These are phyloP conservation scores for Lentinus tigrinus DNA, from an alignment of 768 basidiomycete genomes.

Conservation along the genomic window DNA sequence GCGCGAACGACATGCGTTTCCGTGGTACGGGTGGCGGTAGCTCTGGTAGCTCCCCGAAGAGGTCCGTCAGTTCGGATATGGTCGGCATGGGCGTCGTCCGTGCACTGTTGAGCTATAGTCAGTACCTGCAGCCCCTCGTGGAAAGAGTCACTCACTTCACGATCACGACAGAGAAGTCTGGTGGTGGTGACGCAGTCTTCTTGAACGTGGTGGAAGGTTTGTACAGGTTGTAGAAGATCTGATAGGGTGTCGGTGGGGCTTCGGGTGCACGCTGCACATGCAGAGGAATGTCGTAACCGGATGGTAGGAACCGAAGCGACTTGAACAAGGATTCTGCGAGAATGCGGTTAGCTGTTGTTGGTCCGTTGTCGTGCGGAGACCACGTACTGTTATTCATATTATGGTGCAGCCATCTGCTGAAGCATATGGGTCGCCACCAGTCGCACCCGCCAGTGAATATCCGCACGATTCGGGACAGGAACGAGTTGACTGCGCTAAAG, in stretches of 20 bases:
- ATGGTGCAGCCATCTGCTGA: conserved; percentile 47
- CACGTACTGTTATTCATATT: conserved; percentile 54
- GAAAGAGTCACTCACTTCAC: conserved; percentile 61
- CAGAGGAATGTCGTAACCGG: conserved; percentile 56
- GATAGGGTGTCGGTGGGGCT: conserved; percentile 54
- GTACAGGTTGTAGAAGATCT: conserved; percentile 87
- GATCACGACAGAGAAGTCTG: conserved; percentile 86
- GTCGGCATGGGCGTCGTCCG: conserved; percentile 81
- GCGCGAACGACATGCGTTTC: conserved; percentile 27
- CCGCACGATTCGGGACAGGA: conserved; percentile 30
- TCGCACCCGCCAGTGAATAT: conserved; percentile 38
- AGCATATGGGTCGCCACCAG: conserved; percentile 67
- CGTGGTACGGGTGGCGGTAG: conserved; percentile 63
- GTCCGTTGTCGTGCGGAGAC: background rate
- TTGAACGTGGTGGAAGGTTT: conserved; percentile 87
- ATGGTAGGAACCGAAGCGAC: conserved; percentile 69
- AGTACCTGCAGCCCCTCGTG: background rate
- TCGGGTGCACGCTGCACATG: conserved; percentile 28
- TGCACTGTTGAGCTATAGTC: conserved; percentile 50
- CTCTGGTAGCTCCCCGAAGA: conserved; percentile 70
- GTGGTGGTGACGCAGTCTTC: conserved; percentile 70
- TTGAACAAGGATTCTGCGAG: conserved; percentile 62
- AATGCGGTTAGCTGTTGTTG: conserved; percentile 1
- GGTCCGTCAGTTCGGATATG: conserved; percentile 67
- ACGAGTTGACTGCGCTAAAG: conserved; percentile 28